Conservation (phyloP, 495 filamentous ascomycete species). For the Aspergillus saccharolyticus region DNA sequence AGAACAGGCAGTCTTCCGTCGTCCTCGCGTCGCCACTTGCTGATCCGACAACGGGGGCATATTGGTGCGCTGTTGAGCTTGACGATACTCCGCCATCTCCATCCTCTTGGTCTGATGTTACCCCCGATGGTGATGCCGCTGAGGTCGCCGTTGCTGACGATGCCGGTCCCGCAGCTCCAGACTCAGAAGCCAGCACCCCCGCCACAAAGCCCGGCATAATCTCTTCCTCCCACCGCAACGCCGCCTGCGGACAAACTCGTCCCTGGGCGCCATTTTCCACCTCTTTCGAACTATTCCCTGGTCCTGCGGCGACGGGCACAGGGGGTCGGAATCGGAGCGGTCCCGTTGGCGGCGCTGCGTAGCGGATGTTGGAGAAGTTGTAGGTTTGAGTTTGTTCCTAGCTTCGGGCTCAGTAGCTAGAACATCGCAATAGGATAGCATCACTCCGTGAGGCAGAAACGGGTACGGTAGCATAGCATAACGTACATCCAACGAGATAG, state of each 20-base stretch:
- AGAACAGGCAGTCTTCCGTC: conserved; percentile 55
- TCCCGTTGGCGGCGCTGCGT: conserved; percentile 51
- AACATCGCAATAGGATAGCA: conserved; percentile 7
- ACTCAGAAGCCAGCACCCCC: conserved; percentile 21
- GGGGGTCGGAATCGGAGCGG: conserved; percentile 47
- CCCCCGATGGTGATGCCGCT: conserved; percentile 23
- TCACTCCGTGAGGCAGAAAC: neutral
- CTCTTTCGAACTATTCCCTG: conserved; percentile 22
- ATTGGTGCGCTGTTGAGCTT: neutral
- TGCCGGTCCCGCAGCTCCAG: no score
- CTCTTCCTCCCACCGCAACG: conserved; percentile 37
- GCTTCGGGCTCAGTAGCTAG: no score
- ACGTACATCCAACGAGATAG: conserved; percentile 35
- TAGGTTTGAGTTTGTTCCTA: conserved; percentile 37
- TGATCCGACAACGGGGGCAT: conserved; percentile 20
- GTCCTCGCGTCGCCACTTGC: conserved; percentile 36
- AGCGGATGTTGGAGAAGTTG: conserved; percentile 58
- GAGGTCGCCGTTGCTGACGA: conserved; percentile 15
- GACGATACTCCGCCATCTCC: conserved; percentile 32
- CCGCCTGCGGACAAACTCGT: conserved; percentile 48
- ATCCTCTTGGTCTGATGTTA: no score
- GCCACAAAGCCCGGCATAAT: conserved; percentile 28
- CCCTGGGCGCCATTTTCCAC: conserved; percentile 43
- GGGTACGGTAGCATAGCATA: neutral
- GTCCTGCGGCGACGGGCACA: conserved; percentile 36